A percentile compares a stretch with the other conserved stretches of the same genome.
Conservation (phyloP, 257 asterid species). For the Perilla frutescens region DNA sequence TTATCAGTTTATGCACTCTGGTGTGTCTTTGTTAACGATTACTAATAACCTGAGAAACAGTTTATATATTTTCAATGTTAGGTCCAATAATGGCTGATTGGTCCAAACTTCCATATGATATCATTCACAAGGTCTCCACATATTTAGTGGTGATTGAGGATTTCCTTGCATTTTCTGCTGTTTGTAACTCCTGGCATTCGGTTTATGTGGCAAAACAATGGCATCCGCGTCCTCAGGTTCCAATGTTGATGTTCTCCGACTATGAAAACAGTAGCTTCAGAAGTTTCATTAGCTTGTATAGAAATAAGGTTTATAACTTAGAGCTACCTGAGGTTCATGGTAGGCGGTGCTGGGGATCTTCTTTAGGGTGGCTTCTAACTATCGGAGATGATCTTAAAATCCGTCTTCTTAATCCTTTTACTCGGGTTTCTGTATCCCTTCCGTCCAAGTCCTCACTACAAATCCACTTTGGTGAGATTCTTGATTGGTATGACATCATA, state of each 20-base stretch:
- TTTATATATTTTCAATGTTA: slow-evolving; percentile 3
- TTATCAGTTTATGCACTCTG: no score
- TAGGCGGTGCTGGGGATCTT: slow-evolving; percentile 41
- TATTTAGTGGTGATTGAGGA: slow-evolving; percentile 32
- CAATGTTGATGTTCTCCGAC: slow-evolving; percentile 37
- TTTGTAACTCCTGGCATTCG: slow-evolving; percentile 51
- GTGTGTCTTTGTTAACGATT: slow-evolving; percentile 8
- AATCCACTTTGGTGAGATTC: slow-evolving; percentile 16
- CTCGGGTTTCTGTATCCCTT: slow-evolving; percentile 27
- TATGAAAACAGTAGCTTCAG: slow-evolving; percentile 25
- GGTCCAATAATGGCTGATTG: slow-evolving; percentile 43
- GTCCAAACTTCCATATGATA: slow-evolving; percentile 44
- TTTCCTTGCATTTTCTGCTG: slow-evolving; percentile 53
- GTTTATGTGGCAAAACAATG: slow-evolving; percentile 43
- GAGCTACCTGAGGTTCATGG: slow-evolving; percentile 36
- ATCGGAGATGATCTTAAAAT: slow-evolving; percentile 30
- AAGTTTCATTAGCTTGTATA: slow-evolving; percentile 34
- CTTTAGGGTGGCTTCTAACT: slow-evolving; percentile 39
- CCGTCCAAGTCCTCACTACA: slow-evolving; percentile 36
- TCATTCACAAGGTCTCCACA: slow-evolving; percentile 38
- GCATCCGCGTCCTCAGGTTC: slow-evolving; percentile 45
- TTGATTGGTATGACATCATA: slow-evolving; percentile 34
- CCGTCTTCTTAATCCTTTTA: slow-evolving; percentile 39
- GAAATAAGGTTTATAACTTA: slow-evolving; percentile 30
- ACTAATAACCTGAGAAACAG: not conserved